Base-by-base conservation (phyloP, 2,329 filamentous ascomycete species). In the Paraconiothyrium sp. region DNA sequence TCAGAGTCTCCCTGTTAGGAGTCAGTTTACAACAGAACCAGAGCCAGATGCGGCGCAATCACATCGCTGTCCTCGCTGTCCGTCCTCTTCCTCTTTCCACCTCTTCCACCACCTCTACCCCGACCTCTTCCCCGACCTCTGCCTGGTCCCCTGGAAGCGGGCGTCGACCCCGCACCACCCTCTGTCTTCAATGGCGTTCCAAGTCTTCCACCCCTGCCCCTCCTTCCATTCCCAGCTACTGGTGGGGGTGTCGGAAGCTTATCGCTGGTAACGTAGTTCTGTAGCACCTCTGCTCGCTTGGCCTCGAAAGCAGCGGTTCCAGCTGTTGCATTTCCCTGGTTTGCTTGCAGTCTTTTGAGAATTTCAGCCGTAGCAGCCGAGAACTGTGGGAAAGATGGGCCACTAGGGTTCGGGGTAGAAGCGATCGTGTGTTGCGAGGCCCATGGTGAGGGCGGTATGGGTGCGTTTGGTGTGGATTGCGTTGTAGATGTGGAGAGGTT, bases 261-360 rank as follows among this genome's bases (percentile, higher is more conserved):
- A 65, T 81, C 79, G 64, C 79, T 80, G 14, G 80, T 83, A 37
- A 78, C 75, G 72, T 83, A 83, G 60, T 71, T 79, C 66, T 80
- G 78, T 62, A 83, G 70, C 14, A 84, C 78, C 62, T 81, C 78
- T 60, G 81, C 80, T 54, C 79, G 77, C 62, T 82, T 82, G 16
- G 81, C 81, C 65, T 83, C 80, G 67, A 79, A 83, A 22, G 76
- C 80, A 30, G 79, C 76, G 20, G 76, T 77, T 3, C 78, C 76
- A 34, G 50, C 50, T n/a, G 74, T 73, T 35, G 72, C 67, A 66
- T 73, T 71, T 20, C 75, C 74, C 41, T 70, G 67, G 60, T 75
- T 78, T 32, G 76, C 76, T 54, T 76, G 74, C 22, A 78, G 60
- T 39, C 78, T 68, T 63, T 79, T 78, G 7, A 82, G 69, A 48